Base-by-base conservation (phyloP, 1,284 basidiomycete species). In the Golubevia pallescens region DNA sequence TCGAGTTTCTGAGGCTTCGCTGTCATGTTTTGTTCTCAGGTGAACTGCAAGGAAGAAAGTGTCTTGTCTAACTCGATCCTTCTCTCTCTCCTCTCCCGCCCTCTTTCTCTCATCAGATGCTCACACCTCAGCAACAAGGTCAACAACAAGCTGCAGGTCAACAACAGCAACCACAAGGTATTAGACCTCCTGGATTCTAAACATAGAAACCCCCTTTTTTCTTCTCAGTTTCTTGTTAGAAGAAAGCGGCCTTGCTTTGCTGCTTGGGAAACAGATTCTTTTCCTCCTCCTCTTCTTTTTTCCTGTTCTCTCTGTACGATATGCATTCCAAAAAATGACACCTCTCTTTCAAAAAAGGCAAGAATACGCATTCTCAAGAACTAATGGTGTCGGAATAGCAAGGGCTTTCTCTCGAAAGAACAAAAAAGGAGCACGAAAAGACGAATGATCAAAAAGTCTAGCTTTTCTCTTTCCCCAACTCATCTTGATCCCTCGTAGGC, bases 121-220 rank as follows among this genome's bases (percentile, higher is more conserved):
- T 52, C 51, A 62, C 56, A 19, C 62, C 66, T 38, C 56, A 58
- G 42, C 64, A 61, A 56, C 59, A n/a, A n/a, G n/a, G n/a, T n/a
- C n/a, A n/a, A n/a, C n/a, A 42, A 16, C 64, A 68, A 57, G 64
- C 60, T 14, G 59, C n/a, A n/a, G n/a, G n/a, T n/a, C n/a, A 56
- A 28, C 59, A 65, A 57, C 69, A 69, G n/a, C 70, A 74, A 59
- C 66, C 68, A 14, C 64, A 71, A 54, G 69, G 78, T 3, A 65
- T 81, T 57, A 75, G 78, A 58, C 78, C 78, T 52, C 78, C 78
- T 53, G 77, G 78, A 57, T 81, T 81, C 70, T 81, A 75, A 74
- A 8, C n/a, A 8, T 23, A 1, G 13, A n/a, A 10, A n/a, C 7
- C 2, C 20, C 21, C 24, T 19, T 19, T 7, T 51, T 51, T n/a